Conservation (phyloP, 2,329 filamentous ascomycete species). For the Phaeosphaeriaceae sp. region DNA sequence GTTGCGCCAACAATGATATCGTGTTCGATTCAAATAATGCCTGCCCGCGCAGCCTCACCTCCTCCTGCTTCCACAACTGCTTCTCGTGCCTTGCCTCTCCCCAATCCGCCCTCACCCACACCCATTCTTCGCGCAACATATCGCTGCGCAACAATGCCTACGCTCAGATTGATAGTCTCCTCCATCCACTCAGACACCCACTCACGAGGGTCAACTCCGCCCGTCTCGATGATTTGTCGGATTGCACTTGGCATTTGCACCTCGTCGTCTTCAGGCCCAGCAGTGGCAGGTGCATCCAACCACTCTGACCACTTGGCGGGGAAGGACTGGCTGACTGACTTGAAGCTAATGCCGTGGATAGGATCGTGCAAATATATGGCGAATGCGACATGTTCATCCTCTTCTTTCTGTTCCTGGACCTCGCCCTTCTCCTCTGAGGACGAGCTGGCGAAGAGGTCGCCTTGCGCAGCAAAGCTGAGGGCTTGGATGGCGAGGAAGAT, state of each 20-base stretch:
- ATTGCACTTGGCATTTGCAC: conserved; percentile 80
- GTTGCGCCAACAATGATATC: conserved; percentile 5
- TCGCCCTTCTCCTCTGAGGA: conserved; percentile 62
- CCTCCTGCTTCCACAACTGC: conserved; percentile 64
- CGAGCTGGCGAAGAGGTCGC: conserved; percentile 69
- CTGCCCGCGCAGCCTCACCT: conserved; percentile 67
- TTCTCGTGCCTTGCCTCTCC: conserved; percentile 64
- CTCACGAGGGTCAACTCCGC: conserved; percentile 87
- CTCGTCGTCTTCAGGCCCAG: conserved; percentile 50
- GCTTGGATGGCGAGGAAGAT: conserved; percentile 97
- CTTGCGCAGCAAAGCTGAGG: conserved; percentile 69
- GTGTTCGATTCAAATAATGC: conserved; percentile 37
- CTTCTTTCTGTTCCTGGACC: conserved; percentile 62
- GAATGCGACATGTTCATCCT: conserved; percentile 72
- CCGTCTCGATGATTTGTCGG: conserved; percentile 76
- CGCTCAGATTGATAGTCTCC: conserved; percentile 77
- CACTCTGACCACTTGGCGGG: conserved; percentile 88
- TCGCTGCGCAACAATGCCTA: conserved; percentile 88
- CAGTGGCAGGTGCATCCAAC: conserved; percentile 70
- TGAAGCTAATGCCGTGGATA: conserved; percentile 88
- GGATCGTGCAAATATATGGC: conserved; percentile 85
- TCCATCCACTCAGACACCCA: conserved; percentile 99
- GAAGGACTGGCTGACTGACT: conserved; percentile 80
- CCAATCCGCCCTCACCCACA: conserved; percentile 79
- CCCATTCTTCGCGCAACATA: conserved; percentile 97